phyloP scores from a whole-genome alignment of 176 grass and related monocot genomes.

The Ensete ventricosum region DNA sequence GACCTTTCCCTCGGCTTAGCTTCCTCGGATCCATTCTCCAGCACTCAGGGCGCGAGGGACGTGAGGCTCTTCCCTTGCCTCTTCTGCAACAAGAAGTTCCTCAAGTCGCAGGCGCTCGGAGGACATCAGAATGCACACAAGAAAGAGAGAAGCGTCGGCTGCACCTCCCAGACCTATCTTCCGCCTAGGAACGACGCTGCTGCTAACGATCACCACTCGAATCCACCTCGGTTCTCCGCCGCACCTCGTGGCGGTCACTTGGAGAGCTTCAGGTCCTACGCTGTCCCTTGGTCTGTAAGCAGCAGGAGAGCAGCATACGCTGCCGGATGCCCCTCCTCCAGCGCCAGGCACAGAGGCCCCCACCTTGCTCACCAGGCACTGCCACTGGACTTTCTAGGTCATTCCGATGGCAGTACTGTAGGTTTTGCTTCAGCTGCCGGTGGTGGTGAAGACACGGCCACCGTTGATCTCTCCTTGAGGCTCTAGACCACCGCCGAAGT shows the following conservation, averaged over 20 bases:
- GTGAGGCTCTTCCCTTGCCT: constrained; percentile 84
- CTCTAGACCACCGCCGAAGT: constrained; percentile 17
- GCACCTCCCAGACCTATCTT: constrained; percentile 60
- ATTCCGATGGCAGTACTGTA: neutral
- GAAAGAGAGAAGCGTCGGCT: constrained; percentile 68
- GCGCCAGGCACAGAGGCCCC: constrained; percentile 4
- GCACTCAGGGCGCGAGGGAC: constrained; percentile 2
- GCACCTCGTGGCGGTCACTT: constrained; percentile 18
- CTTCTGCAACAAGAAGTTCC: constrained; percentile 97
- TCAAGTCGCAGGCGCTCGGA: constrained; percentile 89
- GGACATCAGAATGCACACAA: constrained; percentile 97
- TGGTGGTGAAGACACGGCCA: constrained; percentile 2
- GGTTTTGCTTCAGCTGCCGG: neutral
- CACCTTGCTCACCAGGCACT: neutral
- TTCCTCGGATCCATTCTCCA: neutral
- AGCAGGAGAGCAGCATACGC: neutral
- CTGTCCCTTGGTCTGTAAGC: neutral
- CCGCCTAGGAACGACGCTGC: neutral
- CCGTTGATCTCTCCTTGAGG: constrained; percentile 45
- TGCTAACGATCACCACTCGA: neutral
- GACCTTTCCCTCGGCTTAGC: constrained; percentile 40
- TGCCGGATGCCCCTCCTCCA: neutral
- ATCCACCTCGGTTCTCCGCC: constrained; percentile 4
- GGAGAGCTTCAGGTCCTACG: neutral
- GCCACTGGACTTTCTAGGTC: neutral